Evolutionary conservation across 2,329 filamentous ascomycete species (phyloP), one percentile per base, ranked within the genome.

Genomic region (Claviceps lovelessii): DNA sequence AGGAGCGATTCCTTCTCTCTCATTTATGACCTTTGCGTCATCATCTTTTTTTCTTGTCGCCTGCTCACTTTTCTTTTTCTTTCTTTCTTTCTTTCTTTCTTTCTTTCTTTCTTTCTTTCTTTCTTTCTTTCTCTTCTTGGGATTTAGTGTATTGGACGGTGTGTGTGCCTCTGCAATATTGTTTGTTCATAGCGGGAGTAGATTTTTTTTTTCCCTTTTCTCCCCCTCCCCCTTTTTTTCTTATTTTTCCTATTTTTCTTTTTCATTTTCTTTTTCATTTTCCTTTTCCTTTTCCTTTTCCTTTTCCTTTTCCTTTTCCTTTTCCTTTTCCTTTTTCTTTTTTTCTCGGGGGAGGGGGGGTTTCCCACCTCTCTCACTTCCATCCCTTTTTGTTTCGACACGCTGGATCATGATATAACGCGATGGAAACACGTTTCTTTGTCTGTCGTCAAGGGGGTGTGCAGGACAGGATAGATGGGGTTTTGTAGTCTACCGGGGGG

Each of bases 131-230:
- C 29, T 19, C 7, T 44, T 29, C 23, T 39, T 49, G 31, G 31
- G 3, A 13, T 9, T 23, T 17, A 17, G n/a, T 49, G 13, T 29
- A 13, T 23, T 33, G 17, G 31, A n/a, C 17, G 35, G 17, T 19
- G 10, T 10, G 29, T n/a, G 47, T 49, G 29, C 28, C 15, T 15
- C 15, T 28, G 37, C 39, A 41, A 51, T 9, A 39, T 31, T 5
- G 23, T 8, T 57, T 58, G 56, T 61, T 63, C 63, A 67, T 68
- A 67, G 65, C 64, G 63, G 63, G 66, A 46, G 53, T 48, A 48
- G 47, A 54, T 10, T 37, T 37, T 37, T 11, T 37, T 37, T 37
- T 11, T 37, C 11, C 9, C 8, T 57, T 42, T 42, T 15, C 4
- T 5, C n/a, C 23, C 4, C 2, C 4, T 2, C 2, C 4, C 4